phyloP scores from a whole-genome alignment of 306 rosid genomes.

The Glycine latifolia region DNA sequence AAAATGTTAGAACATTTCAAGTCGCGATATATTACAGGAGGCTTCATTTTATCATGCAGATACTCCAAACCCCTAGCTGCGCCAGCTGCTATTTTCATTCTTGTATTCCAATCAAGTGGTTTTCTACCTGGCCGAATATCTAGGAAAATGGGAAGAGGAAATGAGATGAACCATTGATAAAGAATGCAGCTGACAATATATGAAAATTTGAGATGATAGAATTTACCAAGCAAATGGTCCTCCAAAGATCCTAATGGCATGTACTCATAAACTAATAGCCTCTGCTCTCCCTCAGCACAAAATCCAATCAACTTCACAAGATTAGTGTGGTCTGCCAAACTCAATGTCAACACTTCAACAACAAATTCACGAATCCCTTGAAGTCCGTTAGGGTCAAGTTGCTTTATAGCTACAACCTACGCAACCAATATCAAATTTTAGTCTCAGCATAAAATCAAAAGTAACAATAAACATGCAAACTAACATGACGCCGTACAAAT shows the following conservation, averaged over 20 bases:
- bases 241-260: constrained; percentile 88
- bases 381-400: constrained; percentile 71
- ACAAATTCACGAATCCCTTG: constrained; percentile 86
- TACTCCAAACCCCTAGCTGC: constrained; percentile 87
- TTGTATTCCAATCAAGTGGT: constrained; percentile 83
- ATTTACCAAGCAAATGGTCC: constrained; percentile 78
- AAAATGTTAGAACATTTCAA: constrained; percentile 88
- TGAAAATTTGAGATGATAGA: constrained; percentile 20
- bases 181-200: not conserved
- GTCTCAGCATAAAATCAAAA: constrained; percentile 12
- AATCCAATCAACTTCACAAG: constrained; percentile 84
- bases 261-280: constrained; percentile 87
- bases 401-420: constrained; percentile 87
- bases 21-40: constrained; percentile 81
- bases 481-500: constrained; percentile 2
- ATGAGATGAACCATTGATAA: not conserved
- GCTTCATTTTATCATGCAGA: constrained; percentile 77
- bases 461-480: not conserved
- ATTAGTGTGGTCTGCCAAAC: constrained; percentile 77
- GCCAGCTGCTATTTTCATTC: constrained; percentile 86
- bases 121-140: constrained; percentile 58
- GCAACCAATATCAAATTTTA: constrained; percentile 38
- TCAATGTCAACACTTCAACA: constrained; percentile 78
- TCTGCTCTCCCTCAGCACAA: constrained; percentile 82
- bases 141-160: constrained; percentile 21